These are phyloP conservation scores for Kalmusia sp. DNA, from an alignment of 2,329 filamentous ascomycete species.

Conservation along the genomic window DNA sequence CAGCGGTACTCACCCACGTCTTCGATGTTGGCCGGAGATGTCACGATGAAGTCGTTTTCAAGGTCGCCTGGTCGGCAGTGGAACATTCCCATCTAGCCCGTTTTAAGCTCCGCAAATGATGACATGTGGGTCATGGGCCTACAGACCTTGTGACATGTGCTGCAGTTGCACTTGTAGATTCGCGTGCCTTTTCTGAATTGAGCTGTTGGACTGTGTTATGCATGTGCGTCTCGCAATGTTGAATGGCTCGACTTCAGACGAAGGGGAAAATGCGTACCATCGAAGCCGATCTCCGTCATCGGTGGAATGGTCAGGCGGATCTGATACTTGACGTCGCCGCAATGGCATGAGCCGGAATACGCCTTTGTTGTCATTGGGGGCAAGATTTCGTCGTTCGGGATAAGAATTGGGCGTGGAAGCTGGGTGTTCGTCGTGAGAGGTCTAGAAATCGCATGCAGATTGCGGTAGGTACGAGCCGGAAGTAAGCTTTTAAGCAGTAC, in stretches of 20 bases:
- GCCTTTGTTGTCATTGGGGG: constrained; percentile 29
- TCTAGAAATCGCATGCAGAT: neutral
- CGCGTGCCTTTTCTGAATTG: constrained; percentile 23
- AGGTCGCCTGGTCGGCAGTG: constrained; percentile 51
- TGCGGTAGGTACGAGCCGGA: neutral
- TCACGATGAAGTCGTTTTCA: constrained; percentile 55
- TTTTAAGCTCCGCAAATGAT: neutral
- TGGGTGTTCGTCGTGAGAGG: no score
- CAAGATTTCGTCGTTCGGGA: neutral
- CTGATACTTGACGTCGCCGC: constrained; percentile 53
- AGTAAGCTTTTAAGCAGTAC: neutral
- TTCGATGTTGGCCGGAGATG: constrained; percentile 46
- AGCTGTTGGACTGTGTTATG: neutral
- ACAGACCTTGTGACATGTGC: constrained; percentile 54
- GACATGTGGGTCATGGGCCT: neutral
- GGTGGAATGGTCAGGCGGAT: constrained; percentile 53
- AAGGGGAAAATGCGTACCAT: neutral
- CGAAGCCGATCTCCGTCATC: constrained; percentile 9
- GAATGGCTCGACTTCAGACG: neutral
- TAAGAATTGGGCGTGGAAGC: no score
- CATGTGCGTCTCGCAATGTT: neutral
- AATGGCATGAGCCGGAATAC: constrained; percentile 56
- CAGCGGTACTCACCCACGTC: constrained; percentile 54
- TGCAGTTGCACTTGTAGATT: constrained; percentile 58
- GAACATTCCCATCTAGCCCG: constrained; percentile 47